Evolutionary conservation across 2,329 filamentous ascomycete species (phyloP).

Genomic region (Xylariaceae sp.): DNA sequence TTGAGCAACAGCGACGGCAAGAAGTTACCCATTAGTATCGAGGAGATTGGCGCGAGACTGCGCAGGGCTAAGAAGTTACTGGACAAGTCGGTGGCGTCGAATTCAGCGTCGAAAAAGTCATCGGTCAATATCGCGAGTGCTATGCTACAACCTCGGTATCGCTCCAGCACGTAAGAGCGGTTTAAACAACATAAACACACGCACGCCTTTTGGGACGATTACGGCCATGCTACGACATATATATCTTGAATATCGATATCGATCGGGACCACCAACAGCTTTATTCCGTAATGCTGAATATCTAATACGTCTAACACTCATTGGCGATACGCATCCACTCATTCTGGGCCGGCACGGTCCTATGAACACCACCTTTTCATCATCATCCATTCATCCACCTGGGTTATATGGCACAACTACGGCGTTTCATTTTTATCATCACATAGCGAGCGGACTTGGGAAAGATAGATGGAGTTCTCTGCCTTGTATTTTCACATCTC

Average conservation of each 20-base stretch:
- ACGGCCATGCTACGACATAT: background rate
- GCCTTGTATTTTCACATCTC: background rate
- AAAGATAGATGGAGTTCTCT: background rate
- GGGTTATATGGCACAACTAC: background rate
- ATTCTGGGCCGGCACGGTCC: background rate
- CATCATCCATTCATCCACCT: background rate
- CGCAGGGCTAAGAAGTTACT: conserved; percentile 14
- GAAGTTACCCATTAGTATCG: conserved; percentile 10
- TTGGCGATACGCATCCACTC: background rate
- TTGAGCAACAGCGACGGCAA: conserved; percentile 6
- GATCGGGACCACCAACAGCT: background rate
- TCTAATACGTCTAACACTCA: background rate
- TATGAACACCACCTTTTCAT: background rate
- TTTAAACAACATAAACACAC: background rate
- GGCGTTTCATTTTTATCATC: background rate
- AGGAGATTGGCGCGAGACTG: conserved; percentile 9
- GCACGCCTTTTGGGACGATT: background rate
- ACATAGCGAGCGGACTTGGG: background rate
- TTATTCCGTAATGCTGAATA: background rate
- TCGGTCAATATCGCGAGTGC: background rate
- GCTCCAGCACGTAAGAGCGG: background rate
- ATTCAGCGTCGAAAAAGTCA: background rate
- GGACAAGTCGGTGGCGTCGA: background rate
- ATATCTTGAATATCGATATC: background rate
- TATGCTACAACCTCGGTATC: background rate